Base-by-base conservation (phyloP, 164 flowering plant species). In the Magnolia officinalis region DNA sequence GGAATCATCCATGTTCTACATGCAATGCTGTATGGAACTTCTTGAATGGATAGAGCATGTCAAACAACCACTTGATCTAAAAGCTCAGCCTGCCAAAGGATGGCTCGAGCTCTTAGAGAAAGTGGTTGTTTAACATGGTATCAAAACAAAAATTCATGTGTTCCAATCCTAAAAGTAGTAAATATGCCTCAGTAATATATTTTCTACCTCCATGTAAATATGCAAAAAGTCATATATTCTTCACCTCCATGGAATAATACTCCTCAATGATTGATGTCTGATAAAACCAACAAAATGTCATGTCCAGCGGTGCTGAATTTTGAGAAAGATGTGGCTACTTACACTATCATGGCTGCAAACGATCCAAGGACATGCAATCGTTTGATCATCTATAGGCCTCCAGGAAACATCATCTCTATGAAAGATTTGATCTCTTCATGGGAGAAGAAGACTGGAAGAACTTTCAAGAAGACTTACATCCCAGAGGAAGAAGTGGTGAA, bases 251-350 rank as follows among this genome's bases (percentile, higher is more conserved):
- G 61, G 61, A 10, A 10, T 10, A 18, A 55, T 10, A 55, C 16
- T 16, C 61, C 4, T 10, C 16, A 55, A 55, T 55, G 13, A 6
- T 55, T 10, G 13, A 10, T 16, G 16, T 55, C 16, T 16, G 13
- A 16, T 55, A 13, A 55, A 55, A 55, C 18, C 18, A 55, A 55
- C 18, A 16, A 55, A 55, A 55, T 55, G 61, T 55, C 16, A 6
- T 10, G 63, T 8, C n/a, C 74, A 87, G 89, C 79, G 11, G 85
- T 82, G 51, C 16, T 87, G 67, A 85, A 84, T 24, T 80, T 70
- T 51, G 86, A 87, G 79, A 82, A 83, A 72, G 88, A 87, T 52
- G 74, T 85, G 1, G 89, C 81, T 0, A 59, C 72, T 10, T 85
- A 83, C n/a, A 84, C 87, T 21, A 78, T 84, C 52, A 84, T 70